Evolutionary conservation across 495 filamentous ascomycete genomes (phyloP).

Genomic region (Tuber brumale): DNA sequence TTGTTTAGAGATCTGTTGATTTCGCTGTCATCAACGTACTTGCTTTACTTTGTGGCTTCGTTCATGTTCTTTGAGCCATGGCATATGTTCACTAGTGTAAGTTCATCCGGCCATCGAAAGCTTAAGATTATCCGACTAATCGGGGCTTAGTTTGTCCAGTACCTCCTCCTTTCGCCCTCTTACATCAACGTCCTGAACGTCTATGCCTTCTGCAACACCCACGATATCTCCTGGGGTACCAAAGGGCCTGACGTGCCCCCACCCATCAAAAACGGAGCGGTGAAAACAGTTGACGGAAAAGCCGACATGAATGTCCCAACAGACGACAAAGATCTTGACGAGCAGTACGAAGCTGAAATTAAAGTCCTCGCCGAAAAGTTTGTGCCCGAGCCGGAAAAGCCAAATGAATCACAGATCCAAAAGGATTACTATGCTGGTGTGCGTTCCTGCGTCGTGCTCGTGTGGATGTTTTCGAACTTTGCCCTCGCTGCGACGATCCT

Average conservation of each 20-base stretch:
- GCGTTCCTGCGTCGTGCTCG: conserved; percentile 78
- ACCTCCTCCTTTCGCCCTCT: conserved; percentile 86
- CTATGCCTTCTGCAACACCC: conserved; percentile 96
- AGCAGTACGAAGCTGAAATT: conserved; percentile 86
- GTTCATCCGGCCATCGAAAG: conserved; percentile 25
- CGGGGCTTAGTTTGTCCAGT: conserved; percentile 70
- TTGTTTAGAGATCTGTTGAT: conserved; percentile 92
- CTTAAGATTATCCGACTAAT: neutral
- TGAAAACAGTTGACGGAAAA: conserved; percentile 60
- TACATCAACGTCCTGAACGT: conserved; percentile 97
- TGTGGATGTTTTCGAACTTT: conserved; percentile 96
- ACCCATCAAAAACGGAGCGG: conserved; percentile 28
- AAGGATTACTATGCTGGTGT: conserved; percentile 99
- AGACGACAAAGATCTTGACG: conserved; percentile 78
- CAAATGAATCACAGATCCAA: conserved; percentile 66
- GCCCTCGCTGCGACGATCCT: conserved; percentile 82
- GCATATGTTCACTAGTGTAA: conserved; percentile 84
- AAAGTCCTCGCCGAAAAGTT: conserved; percentile 62
- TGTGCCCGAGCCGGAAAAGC: conserved; percentile 58
- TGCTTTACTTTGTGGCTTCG: conserved; percentile 86
- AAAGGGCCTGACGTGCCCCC: conserved; percentile 91
- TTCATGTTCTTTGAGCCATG: conserved; percentile 97
- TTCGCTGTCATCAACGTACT: conserved; percentile 82
- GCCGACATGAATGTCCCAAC: conserved; percentile 88
- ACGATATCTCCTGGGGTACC: conserved; percentile 96